Base-by-base conservation (phyloP, 2,329 filamentous ascomycete species). In the Colletotrichum paranaense region DNA sequence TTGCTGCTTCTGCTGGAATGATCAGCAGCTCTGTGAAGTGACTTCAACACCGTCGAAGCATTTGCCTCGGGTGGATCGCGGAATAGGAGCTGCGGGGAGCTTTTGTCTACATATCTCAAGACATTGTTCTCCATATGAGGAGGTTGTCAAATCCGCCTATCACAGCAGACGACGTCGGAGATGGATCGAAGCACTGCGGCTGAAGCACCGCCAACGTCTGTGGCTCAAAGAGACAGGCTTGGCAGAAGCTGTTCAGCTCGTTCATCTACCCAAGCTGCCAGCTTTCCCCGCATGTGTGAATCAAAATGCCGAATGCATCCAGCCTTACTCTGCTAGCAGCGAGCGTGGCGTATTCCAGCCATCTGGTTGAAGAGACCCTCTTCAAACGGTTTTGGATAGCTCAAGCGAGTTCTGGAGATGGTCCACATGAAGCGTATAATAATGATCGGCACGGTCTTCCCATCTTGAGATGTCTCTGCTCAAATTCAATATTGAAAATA, bases 101-200 rank as follows among this genome's bases (percentile, higher is more conserved):
- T 12, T 12, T 35, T 12, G 3, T 5, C 11, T 35, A 35, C 11
- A 35, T 35, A 35, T n/a, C 42, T n/a, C 16, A 49, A n/a, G 19
- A 11, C 16, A n/a, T 49, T n/a, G 42, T 0, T 2, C 16, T 46
- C 38, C 38, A 46, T 8, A 16, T 46, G 42, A 2, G 42, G 19
- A 46, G 19, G 2, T 46, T 46, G 7, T 59, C 66, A 60, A 73
- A 59, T 64, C 28, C 14, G 7, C 53, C 24, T 19, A n/a, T 26
- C 24, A 38, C 35, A 59, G 32, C 52, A 42, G 38, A 53, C 28
- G 67, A 38, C 30, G 5, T 59, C 69, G 65, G 65, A 63, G 14
- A 68, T 72, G 22, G 24, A 46, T 22, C 42, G 11, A 32, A 46
- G 38, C 53, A 58, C 53, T 59, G 69, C 65, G 59, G 53, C 69